phyloP scores from a whole-genome alignment of 768 basidiomycete species.

The Glaciozyma antarctica region DNA sequence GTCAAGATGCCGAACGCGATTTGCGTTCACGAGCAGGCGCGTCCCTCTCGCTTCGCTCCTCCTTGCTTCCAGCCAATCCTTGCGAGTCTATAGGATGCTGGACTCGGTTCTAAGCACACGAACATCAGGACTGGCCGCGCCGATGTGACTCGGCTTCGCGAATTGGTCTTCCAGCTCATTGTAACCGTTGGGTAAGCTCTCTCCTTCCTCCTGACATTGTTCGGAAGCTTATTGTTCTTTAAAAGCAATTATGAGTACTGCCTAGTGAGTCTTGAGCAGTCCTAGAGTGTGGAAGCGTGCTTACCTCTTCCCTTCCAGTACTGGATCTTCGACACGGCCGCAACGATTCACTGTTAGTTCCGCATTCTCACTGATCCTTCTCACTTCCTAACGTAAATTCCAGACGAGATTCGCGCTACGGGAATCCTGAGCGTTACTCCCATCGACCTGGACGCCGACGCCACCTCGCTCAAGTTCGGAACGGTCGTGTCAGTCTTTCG shows the following conservation, averaged over 20 bases:
- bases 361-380: neutral
- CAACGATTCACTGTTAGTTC: slow-evolving; percentile 2
- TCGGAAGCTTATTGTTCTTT: too few species aligned
- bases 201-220: neutral
- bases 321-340: slow-evolving; percentile 10
- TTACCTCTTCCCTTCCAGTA: too few species aligned
- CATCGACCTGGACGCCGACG: neutral
- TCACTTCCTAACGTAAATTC: neutral
- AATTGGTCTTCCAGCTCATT: slow-evolving; percentile 37
- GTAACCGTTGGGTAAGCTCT: slow-evolving; percentile 32
- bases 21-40: slow-evolving; percentile 34
- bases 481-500: neutral
- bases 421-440: slow-evolving; percentile 12
- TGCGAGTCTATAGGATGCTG: slow-evolving; percentile 33
- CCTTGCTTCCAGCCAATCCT: neutral
- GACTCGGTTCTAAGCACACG: slow-evolving; percentile 38
- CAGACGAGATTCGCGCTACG: neutral
- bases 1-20: slow-evolving; percentile 31
- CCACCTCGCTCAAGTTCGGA: neutral
- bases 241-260: too few species aligned
- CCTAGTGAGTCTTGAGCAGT: too few species aligned
- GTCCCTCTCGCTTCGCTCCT: neutral
- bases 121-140: slow-evolving; percentile 36
- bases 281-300: too few species aligned
- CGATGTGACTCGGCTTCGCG: slow-evolving; percentile 33